Conservation (phyloP, 805 yeast genomes). For the Yarrowia keelungensis region DNA sequence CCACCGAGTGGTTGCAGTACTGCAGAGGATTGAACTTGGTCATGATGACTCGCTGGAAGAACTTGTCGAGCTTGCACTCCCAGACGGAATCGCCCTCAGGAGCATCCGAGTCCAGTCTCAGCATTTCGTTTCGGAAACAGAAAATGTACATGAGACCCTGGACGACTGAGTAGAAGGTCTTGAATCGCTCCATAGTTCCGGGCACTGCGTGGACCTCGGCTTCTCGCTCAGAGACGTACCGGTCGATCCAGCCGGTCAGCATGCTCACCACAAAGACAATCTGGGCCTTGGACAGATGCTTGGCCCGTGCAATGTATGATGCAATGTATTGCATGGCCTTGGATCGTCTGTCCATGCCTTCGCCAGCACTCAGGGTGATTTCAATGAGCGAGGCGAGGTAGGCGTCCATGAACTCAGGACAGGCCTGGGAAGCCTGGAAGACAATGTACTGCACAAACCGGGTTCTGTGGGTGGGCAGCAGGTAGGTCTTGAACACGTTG, state of each 20-base stretch:
- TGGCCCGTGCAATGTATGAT: conserved; percentile 88
- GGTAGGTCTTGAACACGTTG: conserved; percentile 77
- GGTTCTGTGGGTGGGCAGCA: conserved; percentile 91
- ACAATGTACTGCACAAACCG: conserved; percentile 84
- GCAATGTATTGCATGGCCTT: conserved; percentile 92
- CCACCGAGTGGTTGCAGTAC: conserved; percentile 92
- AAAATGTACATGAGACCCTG: conserved; percentile 91
- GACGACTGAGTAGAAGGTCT: conserved; percentile 85
- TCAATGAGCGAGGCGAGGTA: conserved; percentile 83
- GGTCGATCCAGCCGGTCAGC: conserved; percentile 80
- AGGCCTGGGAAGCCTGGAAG: conserved; percentile 81
- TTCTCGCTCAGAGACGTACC: conserved; percentile 84
- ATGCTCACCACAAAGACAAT: conserved; percentile 82
- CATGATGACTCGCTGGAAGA: conserved; percentile 83
- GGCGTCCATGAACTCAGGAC: conserved; percentile 83
- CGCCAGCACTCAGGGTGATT: conserved; percentile 73
- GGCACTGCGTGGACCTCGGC: conserved; percentile 69
- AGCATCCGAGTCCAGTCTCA: conserved; percentile 52
- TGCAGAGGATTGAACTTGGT: conserved; percentile 93
- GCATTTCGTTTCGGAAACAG: conserved; percentile 78
- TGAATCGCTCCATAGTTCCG: conserved; percentile 89
- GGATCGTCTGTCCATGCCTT: conserved; percentile 74
- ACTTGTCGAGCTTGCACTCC: conserved; percentile 83
- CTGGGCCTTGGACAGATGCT: conserved; percentile 71
- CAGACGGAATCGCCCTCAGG: conserved; percentile 53